Base-by-base conservation (phyloP, 2,329 filamentous ascomycete genomes). In the Alternaria postmessia region DNA sequence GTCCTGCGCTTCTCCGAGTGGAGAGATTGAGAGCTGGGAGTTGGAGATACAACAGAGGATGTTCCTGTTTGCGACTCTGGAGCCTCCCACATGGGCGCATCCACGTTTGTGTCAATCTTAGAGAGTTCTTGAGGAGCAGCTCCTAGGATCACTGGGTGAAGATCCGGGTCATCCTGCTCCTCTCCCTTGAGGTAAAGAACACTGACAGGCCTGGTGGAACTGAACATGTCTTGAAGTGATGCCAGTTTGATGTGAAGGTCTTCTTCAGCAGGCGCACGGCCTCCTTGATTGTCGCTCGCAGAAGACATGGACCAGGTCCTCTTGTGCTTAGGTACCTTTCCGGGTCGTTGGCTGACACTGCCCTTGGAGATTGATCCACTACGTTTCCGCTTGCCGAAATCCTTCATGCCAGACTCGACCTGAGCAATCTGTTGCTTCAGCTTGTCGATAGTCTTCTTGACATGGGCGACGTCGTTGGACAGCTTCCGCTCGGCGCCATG, bases 371-470 rank as follows among this genome's bases (percentile, higher is more conserved):
- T 80, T 0, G 85, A 84, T 26, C 81, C 82, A 67, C 81, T 85
- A 72, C 87, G 84, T 74, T 89, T 89, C 56, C 87, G 82, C 74
- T 89, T 89, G 62, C 86, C 85, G 57, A 86, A 82, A 51, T 85
- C 85, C 59, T 86, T 84, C 75, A 86, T 84, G 20, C 87, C 87
- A 56, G 86, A 82, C 70, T 89, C 87, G 22, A 85, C 83, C 73
- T 97, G 93, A 0, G 90, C 84, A 61, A 97, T 95, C 73, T 97
- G 94, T 74, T 97, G 93, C 78, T 96, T 96, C 47, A 97, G 82
- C 80, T 97, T 98, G 74, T 97, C 94, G 69, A 98, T 97, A 0
- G 91, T 92, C 81, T 97, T 98, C 79, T 96, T 96, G 65, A 98
- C 92, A 72, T 98, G 94, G 0, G 92, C 91, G 8, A 97, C 87